A percentile compares a stretch with the other conserved stretches of the same genome.
Conservation (phyloP, 495 filamentous ascomycete genomes). For the Daldinia caldariorum region DNA sequence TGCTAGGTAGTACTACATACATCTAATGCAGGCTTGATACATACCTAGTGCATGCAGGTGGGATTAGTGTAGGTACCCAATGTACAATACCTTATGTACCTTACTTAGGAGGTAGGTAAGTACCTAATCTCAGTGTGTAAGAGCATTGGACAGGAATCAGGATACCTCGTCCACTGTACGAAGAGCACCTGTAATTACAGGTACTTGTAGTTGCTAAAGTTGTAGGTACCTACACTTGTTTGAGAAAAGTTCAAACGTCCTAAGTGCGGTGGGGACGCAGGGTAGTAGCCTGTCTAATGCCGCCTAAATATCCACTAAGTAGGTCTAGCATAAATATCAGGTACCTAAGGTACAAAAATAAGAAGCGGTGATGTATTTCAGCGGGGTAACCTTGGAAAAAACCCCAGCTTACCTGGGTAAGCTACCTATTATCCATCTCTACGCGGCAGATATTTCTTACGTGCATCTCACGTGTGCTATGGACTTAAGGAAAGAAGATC, state of each 20-base stretch:
- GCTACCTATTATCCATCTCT: too few relatives aligned
- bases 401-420: not conserved
- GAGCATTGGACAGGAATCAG: too few relatives aligned
- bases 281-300: slow-evolving; percentile 1
- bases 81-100: too few relatives aligned
- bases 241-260: not conserved
- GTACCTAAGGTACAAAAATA: too few relatives aligned
- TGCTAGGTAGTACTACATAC: slow-evolving; percentile 4
- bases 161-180: too few relatives aligned
- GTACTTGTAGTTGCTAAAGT: too few relatives aligned
- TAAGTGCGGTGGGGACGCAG: not conserved
- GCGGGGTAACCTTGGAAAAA: slow-evolving; percentile 25
- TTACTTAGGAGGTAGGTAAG: too few relatives aligned
- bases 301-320: not conserved
- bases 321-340: not conserved
- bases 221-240: not conserved
- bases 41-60: not conserved
- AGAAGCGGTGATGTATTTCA: slow-evolving; percentile 21
- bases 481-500: slow-evolving; percentile 1
- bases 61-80: not conserved
- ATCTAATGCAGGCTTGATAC: not conserved
- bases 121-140: too few relatives aligned
- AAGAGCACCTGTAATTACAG: too few relatives aligned
- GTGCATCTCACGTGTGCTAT: not conserved
- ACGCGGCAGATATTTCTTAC: slow-evolving; percentile 1